A percentile compares a stretch with the other conserved stretches of the same genome.
Evolutionary conservation across 1,284 basidiomycete genomes (phyloP).

Genomic region (Inonotus obliquus): DNA sequence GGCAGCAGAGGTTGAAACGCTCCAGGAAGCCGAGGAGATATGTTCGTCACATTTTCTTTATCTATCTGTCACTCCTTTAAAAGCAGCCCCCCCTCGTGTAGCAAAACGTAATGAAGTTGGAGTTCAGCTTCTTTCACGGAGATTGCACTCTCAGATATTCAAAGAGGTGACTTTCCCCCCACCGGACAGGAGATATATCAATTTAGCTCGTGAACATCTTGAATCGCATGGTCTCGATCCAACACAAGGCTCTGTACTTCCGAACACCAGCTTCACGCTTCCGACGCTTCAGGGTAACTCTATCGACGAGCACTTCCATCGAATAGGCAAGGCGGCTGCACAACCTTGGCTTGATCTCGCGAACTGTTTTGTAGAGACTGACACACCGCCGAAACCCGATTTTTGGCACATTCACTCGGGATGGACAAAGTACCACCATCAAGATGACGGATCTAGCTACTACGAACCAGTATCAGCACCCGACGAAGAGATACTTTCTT

Average conservation of each 20-base stretch:
- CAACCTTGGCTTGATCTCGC: constrained; percentile 84
- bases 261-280: constrained; percentile 76
- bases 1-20: neutral
- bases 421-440: constrained; percentile 85
- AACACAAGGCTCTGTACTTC: constrained; percentile 74
- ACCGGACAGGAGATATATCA: constrained; percentile 59
- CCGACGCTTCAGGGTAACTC: constrained; percentile 81
- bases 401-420: constrained; percentile 78
- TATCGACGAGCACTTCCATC: constrained; percentile 88
- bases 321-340: constrained; percentile 67
- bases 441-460: constrained; percentile 61
- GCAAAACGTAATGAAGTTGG: constrained; percentile 72
- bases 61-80: too few relatives aligned
- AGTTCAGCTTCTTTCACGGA: constrained; percentile 85
- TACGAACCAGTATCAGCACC: constrained; percentile 59
- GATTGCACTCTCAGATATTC: constrained; percentile 83
- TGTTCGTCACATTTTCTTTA: neutral
- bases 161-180: constrained; percentile 61
- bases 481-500: constrained; percentile 73
- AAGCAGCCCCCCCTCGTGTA: neutral
- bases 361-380: constrained; percentile 49
- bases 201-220: constrained; percentile 80
- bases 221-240: constrained; percentile 76
- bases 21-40: neutral
- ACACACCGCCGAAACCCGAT: constrained; percentile 64